These are phyloP conservation scores for Tausonia pullulans DNA, from an alignment of 1,284 basidiomycete genomes.

Conservation along the genomic window DNA sequence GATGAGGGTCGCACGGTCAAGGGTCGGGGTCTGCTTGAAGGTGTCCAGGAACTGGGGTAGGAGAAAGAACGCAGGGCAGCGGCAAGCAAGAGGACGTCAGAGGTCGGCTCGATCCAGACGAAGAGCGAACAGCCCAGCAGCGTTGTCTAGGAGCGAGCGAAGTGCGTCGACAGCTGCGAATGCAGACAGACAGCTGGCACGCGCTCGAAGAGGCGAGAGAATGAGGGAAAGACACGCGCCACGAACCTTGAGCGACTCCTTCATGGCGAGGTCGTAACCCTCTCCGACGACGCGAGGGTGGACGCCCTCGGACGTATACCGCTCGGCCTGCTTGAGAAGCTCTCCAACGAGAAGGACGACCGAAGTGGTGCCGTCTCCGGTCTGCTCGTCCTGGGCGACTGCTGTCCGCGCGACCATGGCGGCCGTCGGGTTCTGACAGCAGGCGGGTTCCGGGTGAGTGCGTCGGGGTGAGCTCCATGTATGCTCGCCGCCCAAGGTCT, in stretches of 20 bases:
- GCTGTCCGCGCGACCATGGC: constrained; percentile 98
- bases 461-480: background rate
- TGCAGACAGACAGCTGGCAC: background rate
- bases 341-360: constrained; percentile 97
- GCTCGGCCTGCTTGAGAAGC: constrained; percentile 92
- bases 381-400: constrained; percentile 97
- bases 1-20: constrained; percentile 84
- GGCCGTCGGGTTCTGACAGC: constrained; percentile 77
- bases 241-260: constrained; percentile 68
- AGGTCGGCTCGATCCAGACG: too few relatives aligned
- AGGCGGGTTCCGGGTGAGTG: constrained; percentile 9
- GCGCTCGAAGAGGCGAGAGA: constrained; percentile 10
- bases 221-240: constrained; percentile 27
- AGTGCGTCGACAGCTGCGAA: background rate
- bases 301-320: constrained; percentile 95
- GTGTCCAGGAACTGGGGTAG: constrained; percentile 72
- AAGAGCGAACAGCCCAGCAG: background rate
- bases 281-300: constrained; percentile 93
- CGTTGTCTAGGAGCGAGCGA: background rate
- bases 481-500: background rate
- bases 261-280: constrained; percentile 95
- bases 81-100: too few relatives aligned
- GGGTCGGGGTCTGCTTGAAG: constrained; percentile 49
- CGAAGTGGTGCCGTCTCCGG: constrained; percentile 95
- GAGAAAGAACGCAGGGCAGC: background rate